Conservation (phyloP, 2,329 filamentous ascomycete species). For the Venturia nashicola region DNA sequence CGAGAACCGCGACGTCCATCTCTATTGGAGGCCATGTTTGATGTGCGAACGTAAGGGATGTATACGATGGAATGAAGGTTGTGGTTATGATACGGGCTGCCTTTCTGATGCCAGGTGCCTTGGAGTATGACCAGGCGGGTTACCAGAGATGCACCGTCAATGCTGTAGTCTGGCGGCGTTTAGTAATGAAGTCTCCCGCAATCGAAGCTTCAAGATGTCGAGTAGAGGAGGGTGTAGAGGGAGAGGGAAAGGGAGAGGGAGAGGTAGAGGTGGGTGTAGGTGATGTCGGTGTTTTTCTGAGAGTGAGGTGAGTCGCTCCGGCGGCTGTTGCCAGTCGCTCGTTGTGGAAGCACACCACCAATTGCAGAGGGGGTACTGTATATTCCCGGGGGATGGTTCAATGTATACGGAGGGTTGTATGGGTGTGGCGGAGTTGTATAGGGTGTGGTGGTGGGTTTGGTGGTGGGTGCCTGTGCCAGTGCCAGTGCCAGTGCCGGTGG, state of each 20-base stretch:
- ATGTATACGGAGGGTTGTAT: not conserved
- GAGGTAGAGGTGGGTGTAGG: not conserved
- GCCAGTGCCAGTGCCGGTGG: not conserved
- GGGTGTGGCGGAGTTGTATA: not conserved
- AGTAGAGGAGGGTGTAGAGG: not conserved
- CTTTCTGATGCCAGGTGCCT: not conserved
- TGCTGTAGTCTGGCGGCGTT: not conserved
- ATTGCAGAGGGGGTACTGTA: not conserved
- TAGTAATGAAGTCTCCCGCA: not conserved
- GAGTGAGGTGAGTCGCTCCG: not conserved
- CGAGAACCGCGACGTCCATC: conserved; percentile 14
- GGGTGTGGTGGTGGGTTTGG: not conserved
- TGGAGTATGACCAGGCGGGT: not conserved
- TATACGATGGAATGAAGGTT: not conserved
- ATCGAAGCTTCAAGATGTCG: not conserved
- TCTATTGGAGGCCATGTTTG: not conserved
- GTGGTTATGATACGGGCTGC: not conserved
- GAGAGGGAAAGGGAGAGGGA: not conserved
- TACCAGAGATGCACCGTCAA: not conserved
- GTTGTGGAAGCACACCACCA: not conserved
- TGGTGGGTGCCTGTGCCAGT: not conserved
- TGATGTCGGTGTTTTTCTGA: not conserved
- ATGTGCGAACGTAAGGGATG: not conserved
- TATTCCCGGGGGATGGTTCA: not conserved
- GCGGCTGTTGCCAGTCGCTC: not conserved